Evolutionary conservation across 148 eudicot species (phyloP).

Genomic region (Amaranthus hypochondriacus): DNA sequence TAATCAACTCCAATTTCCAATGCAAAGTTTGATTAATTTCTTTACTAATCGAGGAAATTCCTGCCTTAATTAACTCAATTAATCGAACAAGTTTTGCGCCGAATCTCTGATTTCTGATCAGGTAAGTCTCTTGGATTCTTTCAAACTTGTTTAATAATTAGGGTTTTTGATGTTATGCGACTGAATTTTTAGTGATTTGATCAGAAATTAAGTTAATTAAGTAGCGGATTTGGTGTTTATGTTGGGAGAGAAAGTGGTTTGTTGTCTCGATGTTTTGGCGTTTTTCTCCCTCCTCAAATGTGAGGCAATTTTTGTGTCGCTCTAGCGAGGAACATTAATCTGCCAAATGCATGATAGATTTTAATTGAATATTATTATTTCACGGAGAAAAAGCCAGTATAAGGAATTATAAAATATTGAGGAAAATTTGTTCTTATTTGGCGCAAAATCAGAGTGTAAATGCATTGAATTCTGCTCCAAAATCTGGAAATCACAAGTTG

Average conservation of each 20-base stretch:
- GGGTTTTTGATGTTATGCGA: not conserved
- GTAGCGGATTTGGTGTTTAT: not conserved
- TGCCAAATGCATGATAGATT: constrained; percentile 32
- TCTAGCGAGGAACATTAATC: constrained; percentile 40
- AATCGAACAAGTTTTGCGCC: not conserved
- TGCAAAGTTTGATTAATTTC: not conserved
- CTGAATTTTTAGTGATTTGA: not conserved
- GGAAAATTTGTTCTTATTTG: not conserved
- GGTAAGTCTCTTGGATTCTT: constrained; percentile 18
- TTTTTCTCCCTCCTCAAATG: constrained; percentile 11
- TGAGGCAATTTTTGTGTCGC: constrained; percentile 26
- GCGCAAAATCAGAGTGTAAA: constrained; percentile 12
- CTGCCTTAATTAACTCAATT: not conserved
- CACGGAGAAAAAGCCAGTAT: constrained; percentile 16
- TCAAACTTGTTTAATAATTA: not conserved
- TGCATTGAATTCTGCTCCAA: constrained; percentile 27
- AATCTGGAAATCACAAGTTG: constrained; percentile 30
- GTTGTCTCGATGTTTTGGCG: constrained; percentile 10
- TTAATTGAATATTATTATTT: constrained; percentile 15
- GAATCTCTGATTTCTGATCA: not conserved
- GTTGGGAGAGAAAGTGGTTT: not conserved
- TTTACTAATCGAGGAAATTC: not conserved
- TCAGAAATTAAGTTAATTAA: not conserved
- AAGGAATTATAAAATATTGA: not conserved
- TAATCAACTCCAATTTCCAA: not conserved